These are phyloP conservation scores for Amphicarpaea edgeworthii DNA, from an alignment of 306 rosid species.

Conservation along the genomic window DNA sequence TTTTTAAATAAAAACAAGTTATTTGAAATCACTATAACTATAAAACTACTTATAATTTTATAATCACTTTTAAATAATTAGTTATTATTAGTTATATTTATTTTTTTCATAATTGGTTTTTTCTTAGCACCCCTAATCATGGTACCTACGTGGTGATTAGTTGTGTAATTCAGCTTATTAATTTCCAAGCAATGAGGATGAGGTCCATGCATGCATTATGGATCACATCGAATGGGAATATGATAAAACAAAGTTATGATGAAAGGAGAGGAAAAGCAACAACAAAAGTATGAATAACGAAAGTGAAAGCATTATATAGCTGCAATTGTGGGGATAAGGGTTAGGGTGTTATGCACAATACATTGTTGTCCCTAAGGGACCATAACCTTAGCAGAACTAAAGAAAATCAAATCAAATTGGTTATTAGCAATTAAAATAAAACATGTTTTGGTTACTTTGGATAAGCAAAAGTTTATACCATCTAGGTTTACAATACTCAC, in stretches of 20 bases:
- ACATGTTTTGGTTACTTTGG: slow-evolving; percentile 39
- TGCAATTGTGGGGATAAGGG: slow-evolving; percentile 17
- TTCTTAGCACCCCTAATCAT: too few relatives aligned
- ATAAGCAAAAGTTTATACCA: slow-evolving; percentile 45
- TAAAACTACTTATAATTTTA: too few relatives aligned
- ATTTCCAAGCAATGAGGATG: slow-evolving; percentile 25
- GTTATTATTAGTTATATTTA: too few relatives aligned
- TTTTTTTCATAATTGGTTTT: too few relatives aligned
- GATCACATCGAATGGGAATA: slow-evolving; percentile 50
- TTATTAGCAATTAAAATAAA: too few relatives aligned
- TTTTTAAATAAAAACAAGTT: too few relatives aligned
- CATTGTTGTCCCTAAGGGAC: slow-evolving; percentile 36
- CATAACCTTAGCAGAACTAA: slow-evolving; percentile 9
- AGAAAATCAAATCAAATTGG: slow-evolving; percentile 26
- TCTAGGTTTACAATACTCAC: too few relatives aligned
- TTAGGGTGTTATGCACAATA: too few relatives aligned
- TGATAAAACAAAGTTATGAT: slow-evolving; percentile 25
- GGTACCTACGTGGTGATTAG: background rate
- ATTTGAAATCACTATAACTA: too few relatives aligned
- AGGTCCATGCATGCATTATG: slow-evolving; percentile 34
- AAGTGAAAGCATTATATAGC: slow-evolving; percentile 35
- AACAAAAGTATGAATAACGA: slow-evolving; percentile 46
- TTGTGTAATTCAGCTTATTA: background rate
- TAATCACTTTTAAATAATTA: too few relatives aligned
- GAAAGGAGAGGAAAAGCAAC: slow-evolving; percentile 43